Base-by-base conservation (phyloP, 2,329 filamentous ascomycete species). In the Botryotinia calthae region DNA sequence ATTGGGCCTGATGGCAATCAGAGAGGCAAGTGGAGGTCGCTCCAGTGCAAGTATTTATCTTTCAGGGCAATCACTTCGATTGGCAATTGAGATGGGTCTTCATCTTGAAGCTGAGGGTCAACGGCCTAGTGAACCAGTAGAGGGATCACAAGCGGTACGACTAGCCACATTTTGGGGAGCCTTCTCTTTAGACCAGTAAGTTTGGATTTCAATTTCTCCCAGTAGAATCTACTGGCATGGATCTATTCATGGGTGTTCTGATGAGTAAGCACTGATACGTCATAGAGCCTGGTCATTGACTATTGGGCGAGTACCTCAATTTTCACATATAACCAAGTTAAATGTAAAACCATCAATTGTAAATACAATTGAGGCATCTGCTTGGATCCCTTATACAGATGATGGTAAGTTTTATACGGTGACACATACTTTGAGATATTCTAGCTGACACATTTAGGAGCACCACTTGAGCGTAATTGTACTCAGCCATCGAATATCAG, bases 21-120 rank as follows among this genome's bases (percentile, higher is more conserved):
- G 91, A 58, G 91, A 94, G 82, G 90, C 89, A 2, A 92, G 90
- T 76, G 89, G 88, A 75, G 91, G 91, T 0, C 85, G 91, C 42
- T 90, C 93, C 78, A 92, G 90, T 28, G 88, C 90, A 75, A 92
- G 90, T 61, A 93, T 90, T 85, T 91, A 88, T 74, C 91, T 91
- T 76, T 89, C 89, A 4, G 91, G 91, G 1, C 88, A 92, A 79
- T 92, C 90, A 77, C 88, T 93, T 73, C 86, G 90, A 5, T 86
- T 93, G 75, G 90, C 90, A 51, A 84, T 93, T 56, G 91, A 77
- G 63, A 76, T 76, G 75, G 76, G 76, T 14, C 59, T 77, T 28
- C 75, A 76, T 70, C 46, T 67, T 18, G 76, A 79, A 54, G 63
- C 70, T 20, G 69, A 73, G 22, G 62, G 73, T 42, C 68, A 70